These are phyloP conservation scores for Candida chauliodis DNA, from an alignment of 805 yeast genomes.

Conservation along the genomic window DNA sequence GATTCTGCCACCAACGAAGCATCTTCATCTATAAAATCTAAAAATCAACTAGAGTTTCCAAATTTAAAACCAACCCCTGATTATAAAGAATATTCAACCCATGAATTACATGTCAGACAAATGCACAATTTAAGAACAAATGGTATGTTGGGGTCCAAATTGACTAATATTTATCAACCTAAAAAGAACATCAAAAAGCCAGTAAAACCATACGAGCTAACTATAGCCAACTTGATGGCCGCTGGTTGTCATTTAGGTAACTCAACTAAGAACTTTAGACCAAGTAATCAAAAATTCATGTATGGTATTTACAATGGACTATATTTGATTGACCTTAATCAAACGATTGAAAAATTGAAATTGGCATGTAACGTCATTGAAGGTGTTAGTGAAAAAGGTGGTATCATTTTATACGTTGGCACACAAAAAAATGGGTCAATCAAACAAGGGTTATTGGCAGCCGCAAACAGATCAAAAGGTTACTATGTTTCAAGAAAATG, in stretches of 20 bases:
- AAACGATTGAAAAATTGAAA: slow-evolving; percentile 70
- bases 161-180: slow-evolving; percentile 67
- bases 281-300: slow-evolving; percentile 79
- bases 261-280: slow-evolving; percentile 72
- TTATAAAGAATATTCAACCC: slow-evolving; percentile 65
- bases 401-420: slow-evolving; percentile 80
- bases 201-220: slow-evolving; percentile 49
- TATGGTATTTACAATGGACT: slow-evolving; percentile 89
- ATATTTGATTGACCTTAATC: slow-evolving; percentile 85
- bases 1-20: not conserved
- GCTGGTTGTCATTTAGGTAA: slow-evolving; percentile 97
- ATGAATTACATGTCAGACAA: slow-evolving; percentile 76
- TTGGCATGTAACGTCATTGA: slow-evolving; percentile 83
- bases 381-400: slow-evolving; percentile 81
- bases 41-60: slow-evolving; percentile 46
- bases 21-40: slow-evolving; percentile 29
- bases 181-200: slow-evolving; percentile 64
- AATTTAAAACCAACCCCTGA: slow-evolving; percentile 57
- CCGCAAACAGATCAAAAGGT: slow-evolving; percentile 75
- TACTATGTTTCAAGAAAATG: slow-evolving; percentile 81
- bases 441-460: slow-evolving; percentile 71
- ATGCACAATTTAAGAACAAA: slow-evolving; percentile 54
- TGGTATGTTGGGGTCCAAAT: slow-evolving; percentile 60
- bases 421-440: slow-evolving; percentile 59
- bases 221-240: slow-evolving; percentile 72